Evolutionary conservation across 2,329 filamentous ascomycete genomes (phyloP).

Genomic region (Penicillium sp.): DNA sequence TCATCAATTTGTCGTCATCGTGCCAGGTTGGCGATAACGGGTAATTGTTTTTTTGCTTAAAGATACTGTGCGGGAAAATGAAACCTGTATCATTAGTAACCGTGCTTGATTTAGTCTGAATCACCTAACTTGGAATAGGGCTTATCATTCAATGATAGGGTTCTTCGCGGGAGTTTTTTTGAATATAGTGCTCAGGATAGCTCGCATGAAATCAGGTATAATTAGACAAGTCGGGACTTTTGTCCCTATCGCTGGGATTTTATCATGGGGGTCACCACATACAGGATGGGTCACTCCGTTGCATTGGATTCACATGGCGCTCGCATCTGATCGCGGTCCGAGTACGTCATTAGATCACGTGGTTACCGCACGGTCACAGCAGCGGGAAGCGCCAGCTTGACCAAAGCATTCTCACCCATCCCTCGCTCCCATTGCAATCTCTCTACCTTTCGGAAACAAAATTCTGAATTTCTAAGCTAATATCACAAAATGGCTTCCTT

Average conservation of each 20-base stretch:
- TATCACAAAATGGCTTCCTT: slow-evolving; percentile 44
- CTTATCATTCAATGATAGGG: neutral
- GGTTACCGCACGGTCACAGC: slow-evolving; percentile 16
- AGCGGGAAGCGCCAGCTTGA: slow-evolving; percentile 22
- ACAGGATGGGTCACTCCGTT: neutral
- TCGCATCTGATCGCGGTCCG: slow-evolving; percentile 9
- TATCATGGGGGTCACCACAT: neutral
- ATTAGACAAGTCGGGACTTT: neutral
- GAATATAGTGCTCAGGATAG: neutral
- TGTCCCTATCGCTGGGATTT: neutral
- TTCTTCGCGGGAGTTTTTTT: neutral
- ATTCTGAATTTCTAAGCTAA: slow-evolving; percentile 1
- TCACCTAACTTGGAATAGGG: neutral
- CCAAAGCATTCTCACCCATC: slow-evolving; percentile 26
- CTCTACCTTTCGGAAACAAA: neutral
- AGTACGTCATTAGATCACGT: slow-evolving; percentile 27
- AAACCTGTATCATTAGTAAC: neutral
- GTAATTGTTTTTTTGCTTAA: neutral
- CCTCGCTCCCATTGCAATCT: slow-evolving; percentile 21
- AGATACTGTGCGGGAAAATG: neutral
- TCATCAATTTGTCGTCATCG: neutral
- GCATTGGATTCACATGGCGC: neutral
- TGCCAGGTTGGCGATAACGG: no score
- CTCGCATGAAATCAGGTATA: neutral
- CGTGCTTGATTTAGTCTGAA: neutral